phyloP scores from a whole-genome alignment of 495 filamentous ascomycete species.

The Aspergillus indologenus region DNA sequence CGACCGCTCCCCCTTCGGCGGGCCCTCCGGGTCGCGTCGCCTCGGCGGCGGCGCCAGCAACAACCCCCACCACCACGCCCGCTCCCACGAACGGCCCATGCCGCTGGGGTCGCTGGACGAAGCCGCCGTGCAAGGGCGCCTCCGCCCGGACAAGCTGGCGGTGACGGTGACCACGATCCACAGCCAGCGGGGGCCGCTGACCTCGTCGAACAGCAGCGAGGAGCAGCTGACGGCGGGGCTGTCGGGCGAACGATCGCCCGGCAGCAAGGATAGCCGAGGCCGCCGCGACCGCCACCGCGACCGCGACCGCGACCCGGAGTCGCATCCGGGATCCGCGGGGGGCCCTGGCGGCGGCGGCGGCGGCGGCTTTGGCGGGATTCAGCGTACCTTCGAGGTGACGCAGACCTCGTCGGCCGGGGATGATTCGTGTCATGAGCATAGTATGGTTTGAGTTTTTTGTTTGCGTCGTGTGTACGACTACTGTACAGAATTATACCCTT shows the following conservation, averaged over 20 bases:
- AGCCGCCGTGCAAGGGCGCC: slow-evolving; percentile 9
- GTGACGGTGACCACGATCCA: slow-evolving; percentile 41
- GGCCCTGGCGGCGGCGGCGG: neutral
- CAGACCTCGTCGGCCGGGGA: slow-evolving; percentile 24
- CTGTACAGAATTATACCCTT: neutral
- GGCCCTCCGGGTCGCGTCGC: slow-evolving; percentile 22
- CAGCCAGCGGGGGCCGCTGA: slow-evolving; percentile 26
- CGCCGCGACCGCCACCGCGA: too few relatives aligned
- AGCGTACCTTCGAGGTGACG: slow-evolving; percentile 37
- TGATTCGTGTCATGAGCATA: slow-evolving; percentile 22
- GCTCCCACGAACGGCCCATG: slow-evolving; percentile 19
- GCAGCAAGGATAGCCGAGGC: slow-evolving; percentile 5
- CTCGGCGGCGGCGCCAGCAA: neutral
- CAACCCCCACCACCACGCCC: neutral
- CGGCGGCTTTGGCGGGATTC: slow-evolving; percentile 24
- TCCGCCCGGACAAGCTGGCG: slow-evolving; percentile 40
- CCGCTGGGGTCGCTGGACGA: slow-evolving; percentile 36
- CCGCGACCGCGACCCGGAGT: neutral
- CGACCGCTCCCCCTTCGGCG: slow-evolving; percentile 22
- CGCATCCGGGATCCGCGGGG: neutral
- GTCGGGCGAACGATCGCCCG: slow-evolving; percentile 6
- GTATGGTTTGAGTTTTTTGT: slow-evolving; percentile 19
- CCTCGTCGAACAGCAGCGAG: slow-evolving; percentile 30
- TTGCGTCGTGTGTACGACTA: neutral
- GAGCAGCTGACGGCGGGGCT: slow-evolving; percentile 27